Base-by-base conservation (phyloP, 2,329 filamentous ascomycete genomes). In the Myriangium duriaei region DNA sequence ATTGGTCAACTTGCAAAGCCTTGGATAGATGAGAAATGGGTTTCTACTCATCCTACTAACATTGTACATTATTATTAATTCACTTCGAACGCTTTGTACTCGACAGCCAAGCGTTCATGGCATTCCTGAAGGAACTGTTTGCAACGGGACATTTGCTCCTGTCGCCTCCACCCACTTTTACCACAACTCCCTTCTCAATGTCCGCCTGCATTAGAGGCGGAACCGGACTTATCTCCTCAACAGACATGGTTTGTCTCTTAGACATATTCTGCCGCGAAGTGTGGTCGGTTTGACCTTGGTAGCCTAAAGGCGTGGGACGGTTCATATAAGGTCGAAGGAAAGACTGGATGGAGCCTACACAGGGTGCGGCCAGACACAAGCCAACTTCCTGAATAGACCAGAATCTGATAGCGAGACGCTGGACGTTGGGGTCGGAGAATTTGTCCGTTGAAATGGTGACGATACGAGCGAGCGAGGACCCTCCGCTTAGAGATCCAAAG, bases 301-400 rank as follows among this genome's bases (percentile, higher is more conserved):
- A 39, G 17, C 36, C 36, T 9, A 30, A 33, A 14, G 32, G 30
- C 29, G 32, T 39, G 36, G 36, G 30, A 18, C 30, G 36, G 28
- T 39, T 30, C 36, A 39, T 39, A 18, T 30, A 39, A 9, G 36
- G 24, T 30, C 32, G 32, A 30, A 39, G 36, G 11, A 39, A 30
- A 32, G 29, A 19, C 15, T 30, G 30, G 19, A 39, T 84, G 79
- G 9, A 96, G 65, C 57, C 95, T 88, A 9, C 91, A 88, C 44
- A 95, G 68, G 30, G 91, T 79, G 33, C 91, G 88, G 16, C 96
- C 72, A 50, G 96, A 96, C 56, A 95, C 96, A 34, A 87, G 94
- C 87, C 88, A 96, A 58, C 85, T 19, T 39, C 36, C 36, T 32
- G 32, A 19, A 32, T 33, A 13, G 36, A 39, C 36, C 36, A 39